Percentiles rank a stretch among this genome's conserved stretches.
Conservation (phyloP, 352 stramenopile genomes). For the Globisporangium spinosum region DNA sequence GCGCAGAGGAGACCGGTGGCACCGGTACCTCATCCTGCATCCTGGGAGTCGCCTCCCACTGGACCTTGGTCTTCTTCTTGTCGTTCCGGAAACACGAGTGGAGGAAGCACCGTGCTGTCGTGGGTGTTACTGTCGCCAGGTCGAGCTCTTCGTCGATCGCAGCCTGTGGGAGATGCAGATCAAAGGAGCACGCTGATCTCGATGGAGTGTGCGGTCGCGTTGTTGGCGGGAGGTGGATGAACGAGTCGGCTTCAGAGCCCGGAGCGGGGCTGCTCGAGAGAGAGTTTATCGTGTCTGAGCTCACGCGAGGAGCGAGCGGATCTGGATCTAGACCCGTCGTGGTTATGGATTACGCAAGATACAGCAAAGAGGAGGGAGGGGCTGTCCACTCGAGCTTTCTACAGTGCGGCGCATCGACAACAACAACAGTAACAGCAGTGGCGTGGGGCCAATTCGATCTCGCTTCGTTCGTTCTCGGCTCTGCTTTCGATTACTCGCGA, state of each 20-base stretch:
- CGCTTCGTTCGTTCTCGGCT: background rate
- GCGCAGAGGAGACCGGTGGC: background rate
- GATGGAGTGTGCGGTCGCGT: background rate
- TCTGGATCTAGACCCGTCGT: background rate
- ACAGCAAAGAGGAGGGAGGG: background rate
- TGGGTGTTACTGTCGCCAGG: background rate
- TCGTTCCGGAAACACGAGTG: slow-evolving; percentile 18
- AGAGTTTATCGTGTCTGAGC: slow-evolving; percentile 11
- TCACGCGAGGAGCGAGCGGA: slow-evolving; percentile 1
- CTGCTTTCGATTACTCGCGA: background rate
- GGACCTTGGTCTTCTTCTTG: slow-evolving; percentile 5
- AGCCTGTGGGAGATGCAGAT: slow-evolving; percentile 8
- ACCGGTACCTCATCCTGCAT: slow-evolving; percentile 6
- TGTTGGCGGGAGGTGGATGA: background rate
- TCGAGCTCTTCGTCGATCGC: slow-evolving; percentile 14
- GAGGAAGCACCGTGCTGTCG: slow-evolving; percentile 10
- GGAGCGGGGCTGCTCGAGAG: background rate
- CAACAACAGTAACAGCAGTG: background rate
- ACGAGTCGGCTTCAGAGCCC: background rate
- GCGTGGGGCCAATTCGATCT: background rate
- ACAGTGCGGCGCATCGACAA: background rate
- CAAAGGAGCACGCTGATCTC: background rate
- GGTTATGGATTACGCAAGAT: background rate
- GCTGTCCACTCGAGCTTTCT: background rate
- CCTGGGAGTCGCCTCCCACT: slow-evolving; percentile 2